Base-by-base conservation (phyloP, 2,329 filamentous ascomycete species). In the Dactylellina drechsleri region DNA sequence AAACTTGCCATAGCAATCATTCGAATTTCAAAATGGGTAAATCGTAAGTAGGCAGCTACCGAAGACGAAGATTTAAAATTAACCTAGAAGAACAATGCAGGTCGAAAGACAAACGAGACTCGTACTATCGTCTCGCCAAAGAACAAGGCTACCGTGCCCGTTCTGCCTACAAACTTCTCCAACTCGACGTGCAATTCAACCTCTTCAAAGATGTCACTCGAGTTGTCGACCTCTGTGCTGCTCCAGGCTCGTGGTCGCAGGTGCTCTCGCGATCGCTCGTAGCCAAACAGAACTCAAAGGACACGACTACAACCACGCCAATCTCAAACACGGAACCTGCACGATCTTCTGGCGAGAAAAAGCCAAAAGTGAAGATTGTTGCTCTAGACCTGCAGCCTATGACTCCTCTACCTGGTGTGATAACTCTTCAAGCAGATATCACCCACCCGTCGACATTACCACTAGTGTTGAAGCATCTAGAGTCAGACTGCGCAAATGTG, bases 131-230 rank as follows among this genome's bases (percentile, higher is more conserved):
- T 64, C 91, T 99, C 7, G 95, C 95, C 16, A 99, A 99, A 84
- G 95, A 99, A 83, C 95, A 99, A 85, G 96, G 96, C 77, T 99
- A 95, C 94, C 91, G 95, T 41, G 95, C 95, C 28, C 88, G 95
- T 70, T 97, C 93, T 78, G 95, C 95, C 7, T 99, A 97, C 85
- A 99, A 99, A 83, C 88, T 99, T 23, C 88, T 99, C 12, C 95
- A 99, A 82, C 88, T 99, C 23, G 93, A 99, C 82, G 93, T 87
- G 89, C 92, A 97, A 84, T 99, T 98, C 83, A 91, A 97, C 80
- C 87, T 99, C 10, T 97, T 99, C 82, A 87, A 91, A 60, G 58
- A 90, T 79, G 94, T 98, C 56, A 94, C 92, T 1, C 88, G 95
- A 41, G 95, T 99, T 0, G 94, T 99, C 15, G 95, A 99, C 82